phyloP scores from a whole-genome alignment of 768 basidiomycete species.

The Amanita inopinata region DNA sequence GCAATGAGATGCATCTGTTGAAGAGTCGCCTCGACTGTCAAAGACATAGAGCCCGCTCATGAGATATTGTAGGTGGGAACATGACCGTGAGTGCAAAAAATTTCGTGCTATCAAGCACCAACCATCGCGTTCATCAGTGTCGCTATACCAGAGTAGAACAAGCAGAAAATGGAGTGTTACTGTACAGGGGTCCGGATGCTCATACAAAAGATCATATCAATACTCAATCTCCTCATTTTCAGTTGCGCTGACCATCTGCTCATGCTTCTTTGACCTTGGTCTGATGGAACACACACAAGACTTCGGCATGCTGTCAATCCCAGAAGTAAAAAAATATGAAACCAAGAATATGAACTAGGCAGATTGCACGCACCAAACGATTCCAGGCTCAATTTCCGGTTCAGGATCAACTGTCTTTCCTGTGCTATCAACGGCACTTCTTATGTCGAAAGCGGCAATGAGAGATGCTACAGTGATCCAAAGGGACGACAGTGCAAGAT shows the following conservation, averaged over 20 bases:
- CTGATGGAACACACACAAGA: background rate
- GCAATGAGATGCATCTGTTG: too few species aligned
- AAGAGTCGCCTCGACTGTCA: too few species aligned
- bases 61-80: too few species aligned
- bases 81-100: too few species aligned
- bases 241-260: background rate
- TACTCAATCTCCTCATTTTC: background rate
- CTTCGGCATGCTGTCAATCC: background rate
- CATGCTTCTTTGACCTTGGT: background rate
- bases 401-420: constrained; percentile 19
- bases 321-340: background rate
- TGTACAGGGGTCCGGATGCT: background rate
- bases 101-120: too few species aligned
- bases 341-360: too few species aligned
- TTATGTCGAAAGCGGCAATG: constrained; percentile 19
- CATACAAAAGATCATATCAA: too few species aligned
- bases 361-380: background rate
- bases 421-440: constrained; percentile 4
- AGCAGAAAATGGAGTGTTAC: background rate
- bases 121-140: too few species aligned
- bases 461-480: constrained; percentile 19
- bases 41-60: too few species aligned
- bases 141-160: too few species aligned
- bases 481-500: constrained; percentile 19
- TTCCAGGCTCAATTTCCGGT: background rate